These are phyloP conservation scores for Auricularia auricula-judae DNA, from an alignment of 768 basidiomycete species.

Conservation along the genomic window DNA sequence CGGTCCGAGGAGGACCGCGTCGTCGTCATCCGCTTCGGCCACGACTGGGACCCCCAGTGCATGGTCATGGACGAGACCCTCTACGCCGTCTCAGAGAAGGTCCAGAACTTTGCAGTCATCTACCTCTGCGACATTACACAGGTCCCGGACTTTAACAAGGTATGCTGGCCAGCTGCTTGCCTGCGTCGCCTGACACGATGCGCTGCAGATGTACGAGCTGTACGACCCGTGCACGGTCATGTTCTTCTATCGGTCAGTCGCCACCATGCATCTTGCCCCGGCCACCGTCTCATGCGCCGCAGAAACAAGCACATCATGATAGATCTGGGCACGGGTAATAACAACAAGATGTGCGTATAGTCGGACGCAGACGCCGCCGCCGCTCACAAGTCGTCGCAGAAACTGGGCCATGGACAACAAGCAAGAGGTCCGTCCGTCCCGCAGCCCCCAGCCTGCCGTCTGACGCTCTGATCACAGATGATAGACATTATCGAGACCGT, in stretches of 20 bases:
- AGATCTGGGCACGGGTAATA: conserved; percentile 98
- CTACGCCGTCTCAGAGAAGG: conserved; percentile 84
- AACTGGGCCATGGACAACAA: conserved; percentile 99
- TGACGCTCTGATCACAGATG: conserved; percentile 37
- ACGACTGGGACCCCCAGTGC: conserved; percentile 88
- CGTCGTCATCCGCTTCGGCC: conserved; percentile 89
- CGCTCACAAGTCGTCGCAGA: conserved; percentile 20
- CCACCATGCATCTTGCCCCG: not conserved
- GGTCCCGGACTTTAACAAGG: conserved; percentile 98
- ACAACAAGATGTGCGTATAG: conserved; percentile 86
- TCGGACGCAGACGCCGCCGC: not conserved
- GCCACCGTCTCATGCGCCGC: not conserved
- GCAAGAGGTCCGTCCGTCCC: conserved; percentile 60
- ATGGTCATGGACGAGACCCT: conserved; percentile 99
- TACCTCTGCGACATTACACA: conserved; percentile 92
- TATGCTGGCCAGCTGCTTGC: conserved; percentile 18
- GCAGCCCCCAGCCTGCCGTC: not conserved
- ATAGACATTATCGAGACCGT: conserved; percentile 98
- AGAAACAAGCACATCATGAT: conserved; percentile 99
- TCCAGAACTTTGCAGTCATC: conserved; percentile 97
- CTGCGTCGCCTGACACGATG: not conserved
- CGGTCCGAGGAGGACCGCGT: conserved; percentile 95
- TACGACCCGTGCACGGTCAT: conserved; percentile 96
- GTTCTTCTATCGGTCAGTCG: conserved; percentile 89
- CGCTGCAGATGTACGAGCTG: conserved; percentile 86